These are phyloP conservation scores for Gossypium davidsonii DNA, from an alignment of 441 rosid genomes.

Conservation along the genomic window DNA sequence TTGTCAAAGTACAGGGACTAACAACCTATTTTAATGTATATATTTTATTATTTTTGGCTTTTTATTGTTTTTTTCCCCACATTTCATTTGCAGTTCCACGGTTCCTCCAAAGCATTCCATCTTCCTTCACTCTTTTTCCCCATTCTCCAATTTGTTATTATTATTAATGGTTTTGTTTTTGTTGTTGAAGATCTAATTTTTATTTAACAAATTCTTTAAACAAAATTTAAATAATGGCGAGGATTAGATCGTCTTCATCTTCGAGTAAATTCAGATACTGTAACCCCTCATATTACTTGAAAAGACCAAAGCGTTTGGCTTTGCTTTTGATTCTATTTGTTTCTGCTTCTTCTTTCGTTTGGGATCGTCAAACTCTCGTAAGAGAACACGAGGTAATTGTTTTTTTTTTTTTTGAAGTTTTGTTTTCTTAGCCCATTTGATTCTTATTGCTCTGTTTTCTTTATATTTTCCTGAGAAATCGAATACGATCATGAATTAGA, in stretches of 20 bases:
- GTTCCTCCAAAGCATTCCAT: background rate
- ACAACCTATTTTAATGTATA: too few species aligned
- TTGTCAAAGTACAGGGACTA: too few species aligned
- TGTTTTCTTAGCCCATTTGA: background rate
- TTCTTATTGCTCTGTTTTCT: background rate
- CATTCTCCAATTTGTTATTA: background rate
- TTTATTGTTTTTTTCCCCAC: too few species aligned
- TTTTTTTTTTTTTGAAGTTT: background rate
- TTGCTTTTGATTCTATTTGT: slow-evolving; percentile 68
- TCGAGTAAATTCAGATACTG: slow-evolving; percentile 53
- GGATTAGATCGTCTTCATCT: slow-evolving; percentile 41
- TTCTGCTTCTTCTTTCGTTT: slow-evolving; percentile 48
- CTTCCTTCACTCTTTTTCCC: background rate
- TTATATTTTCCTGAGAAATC: background rate
- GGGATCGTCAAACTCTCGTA: slow-evolving; percentile 93
- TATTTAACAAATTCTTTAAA: background rate
- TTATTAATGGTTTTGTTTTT: background rate
- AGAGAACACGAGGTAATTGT: slow-evolving; percentile 64
- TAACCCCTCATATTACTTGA: slow-evolving; percentile 73
- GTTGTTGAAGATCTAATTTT: slow-evolving; percentile 3
- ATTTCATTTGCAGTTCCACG: too few species aligned
- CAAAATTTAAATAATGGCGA: slow-evolving; percentile 26
- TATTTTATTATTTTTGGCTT: too few species aligned
- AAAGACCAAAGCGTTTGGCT: slow-evolving; percentile 86
- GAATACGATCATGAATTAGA: background rate